Percentiles rank a stretch among this genome's conserved stretches.
phyloP scores from a whole-genome alignment of 2,329 filamentous ascomycete species.

The Nemania bipapillata region DNA sequence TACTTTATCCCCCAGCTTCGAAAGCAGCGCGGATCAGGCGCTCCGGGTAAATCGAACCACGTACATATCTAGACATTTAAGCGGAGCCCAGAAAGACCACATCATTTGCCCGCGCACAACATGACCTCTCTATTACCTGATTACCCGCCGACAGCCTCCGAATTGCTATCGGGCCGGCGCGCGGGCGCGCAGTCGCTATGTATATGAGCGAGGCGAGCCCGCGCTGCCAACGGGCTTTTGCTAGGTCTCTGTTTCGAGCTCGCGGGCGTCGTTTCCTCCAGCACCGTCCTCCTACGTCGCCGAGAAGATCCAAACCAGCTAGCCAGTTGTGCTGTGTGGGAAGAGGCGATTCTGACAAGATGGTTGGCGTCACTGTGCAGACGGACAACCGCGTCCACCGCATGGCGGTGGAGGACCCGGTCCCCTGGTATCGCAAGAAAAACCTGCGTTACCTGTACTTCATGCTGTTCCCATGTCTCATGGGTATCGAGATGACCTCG shows the following conservation, averaged over 20 bases:
- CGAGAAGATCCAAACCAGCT: no score
- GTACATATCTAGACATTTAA: conserved; percentile 37
- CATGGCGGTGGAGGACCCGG: conserved; percentile 56
- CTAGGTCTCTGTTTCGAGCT: conserved; percentile 17
- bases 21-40: conserved; percentile 40
- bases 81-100: conserved; percentile 30
- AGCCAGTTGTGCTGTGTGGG: not conserved
- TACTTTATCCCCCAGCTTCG: conserved; percentile 31
- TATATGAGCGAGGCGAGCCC: conserved; percentile 40
- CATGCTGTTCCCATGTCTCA: conserved; percentile 66
- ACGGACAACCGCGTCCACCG: conserved; percentile 53
- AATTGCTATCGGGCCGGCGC: conserved; percentile 41
- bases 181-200: conserved; percentile 13
- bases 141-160: conserved; percentile 45
- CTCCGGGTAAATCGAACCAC: conserved; percentile 48
- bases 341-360: conserved; percentile 37
- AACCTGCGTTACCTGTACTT: conserved; percentile 66
- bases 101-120: conserved; percentile 39
- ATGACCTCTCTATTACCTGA: conserved; percentile 44
- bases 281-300: not conserved
- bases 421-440: conserved; percentile 66
- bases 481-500: conserved; percentile 70
- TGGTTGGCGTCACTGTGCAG: conserved; percentile 44
- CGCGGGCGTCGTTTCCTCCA: conserved; percentile 23
- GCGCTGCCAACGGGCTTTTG: not conserved